Evolutionary conservation across 345 rosid genomes (phyloP).

Genomic region (Melaleuca alternifolia): DNA sequence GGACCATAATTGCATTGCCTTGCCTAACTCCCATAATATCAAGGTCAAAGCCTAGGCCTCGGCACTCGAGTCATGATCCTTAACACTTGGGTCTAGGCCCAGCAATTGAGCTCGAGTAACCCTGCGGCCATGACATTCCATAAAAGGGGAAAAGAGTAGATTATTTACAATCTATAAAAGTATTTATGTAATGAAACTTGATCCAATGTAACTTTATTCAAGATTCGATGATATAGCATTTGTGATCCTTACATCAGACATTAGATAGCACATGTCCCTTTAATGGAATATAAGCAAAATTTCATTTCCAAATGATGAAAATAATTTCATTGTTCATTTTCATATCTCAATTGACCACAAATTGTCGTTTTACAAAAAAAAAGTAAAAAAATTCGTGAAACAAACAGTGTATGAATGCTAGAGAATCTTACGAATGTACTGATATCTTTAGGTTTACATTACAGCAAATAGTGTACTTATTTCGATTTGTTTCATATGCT

Average conservation of each 20-base stretch:
- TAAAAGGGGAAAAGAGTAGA: background rate
- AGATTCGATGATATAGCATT: background rate
- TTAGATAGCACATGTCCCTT: background rate
- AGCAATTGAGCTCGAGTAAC: accelerated
- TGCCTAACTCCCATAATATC: background rate
- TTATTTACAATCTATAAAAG: background rate
- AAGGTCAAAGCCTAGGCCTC: accelerated
- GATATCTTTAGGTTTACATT: too few relatives aligned
- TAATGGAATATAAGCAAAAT: background rate
- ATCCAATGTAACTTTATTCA: background rate
- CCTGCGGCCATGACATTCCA: background rate
- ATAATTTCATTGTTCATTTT: background rate
- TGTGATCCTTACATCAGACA: background rate
- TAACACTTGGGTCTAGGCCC: background rate
- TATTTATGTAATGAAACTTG: background rate
- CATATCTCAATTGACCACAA: background rate
- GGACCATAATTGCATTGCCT: background rate
- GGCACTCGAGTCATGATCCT: background rate
- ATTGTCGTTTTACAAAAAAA: background rate
- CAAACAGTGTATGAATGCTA: background rate
- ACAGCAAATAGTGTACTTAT: background rate
- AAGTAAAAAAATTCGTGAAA: background rate
- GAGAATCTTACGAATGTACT: background rate
- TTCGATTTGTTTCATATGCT: background rate
- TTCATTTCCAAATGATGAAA: background rate